Evolutionary conservation across 139 green algal species (phyloP), one percentile per base, ranked within the genome.

Genomic region (Chlamydomonas asymmetrica): DNA sequence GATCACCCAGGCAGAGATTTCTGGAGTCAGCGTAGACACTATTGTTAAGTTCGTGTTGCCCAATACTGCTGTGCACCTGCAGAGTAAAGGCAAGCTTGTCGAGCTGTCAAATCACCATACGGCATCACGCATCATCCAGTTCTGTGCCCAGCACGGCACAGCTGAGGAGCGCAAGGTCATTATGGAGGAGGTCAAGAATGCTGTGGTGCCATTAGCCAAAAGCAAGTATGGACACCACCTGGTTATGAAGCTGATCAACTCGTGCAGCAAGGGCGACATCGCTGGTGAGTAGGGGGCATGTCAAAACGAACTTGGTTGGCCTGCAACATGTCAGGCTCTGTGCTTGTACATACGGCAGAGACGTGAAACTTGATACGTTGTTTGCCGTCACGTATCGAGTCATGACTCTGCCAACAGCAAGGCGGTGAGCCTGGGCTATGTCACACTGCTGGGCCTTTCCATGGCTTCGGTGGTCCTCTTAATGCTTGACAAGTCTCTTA

Each of bases 201-300:
- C 87, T 60, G 72, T 95, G 10, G 48, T 96, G 38, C 81, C 88
- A n/a, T 81, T 97, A 59, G 76, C 88, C 48, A 93, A 94, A 78
- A 89, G 71, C 76, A 91, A 91, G 60, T 96, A 97, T 68, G 93
- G 88, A 22, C 85, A 93, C 75, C 92, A 96, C 78, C 66, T 97
- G 62, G 88, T 97, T 45, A 82, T 79, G 76, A 95, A 94, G 82
- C 85, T 97, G 16, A 84, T 97, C 59, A 85, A 66, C 50, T 59
- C 76, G 32, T 87, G 89, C 31, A 80, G 78, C 49, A 93, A 92
- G 79, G 76, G 89, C 10, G 80, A 93, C 0, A 64, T 94, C 9
- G 57, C 80, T 71, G 89, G 89, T 93, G 37, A 61, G 83, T 54
- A 20, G 16, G 27, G 13, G n/a, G 49, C 5, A 25, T 67, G 18